phyloP scores from a whole-genome alignment of 2,329 filamentous ascomycete species.

The Microsporum canis region DNA sequence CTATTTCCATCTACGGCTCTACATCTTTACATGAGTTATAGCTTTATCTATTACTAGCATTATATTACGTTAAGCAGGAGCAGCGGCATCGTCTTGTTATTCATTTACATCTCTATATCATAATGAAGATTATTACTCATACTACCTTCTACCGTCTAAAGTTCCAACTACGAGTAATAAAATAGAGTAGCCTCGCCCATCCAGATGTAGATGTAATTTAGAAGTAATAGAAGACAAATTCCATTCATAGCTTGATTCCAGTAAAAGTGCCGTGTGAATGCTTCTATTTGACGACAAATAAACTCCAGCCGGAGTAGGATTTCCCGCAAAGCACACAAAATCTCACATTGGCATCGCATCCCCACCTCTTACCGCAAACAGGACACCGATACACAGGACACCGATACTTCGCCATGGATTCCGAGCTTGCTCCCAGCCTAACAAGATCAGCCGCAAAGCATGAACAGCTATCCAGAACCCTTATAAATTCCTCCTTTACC shows the following conservation, averaged over 20 bases:
- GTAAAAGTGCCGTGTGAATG: too few relatives aligned
- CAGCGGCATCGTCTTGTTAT: not conserved
- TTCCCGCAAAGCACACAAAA: not conserved
- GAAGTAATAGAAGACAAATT: too few relatives aligned
- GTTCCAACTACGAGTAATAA: too few relatives aligned
- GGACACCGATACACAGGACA: not conserved
- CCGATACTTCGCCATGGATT: not conserved
- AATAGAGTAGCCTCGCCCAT: too few relatives aligned
- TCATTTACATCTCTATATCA: not conserved
- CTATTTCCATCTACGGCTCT: not conserved
- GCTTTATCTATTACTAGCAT: not conserved
- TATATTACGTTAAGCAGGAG: constrained; percentile 1
- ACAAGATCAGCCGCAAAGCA: constrained; percentile 4
- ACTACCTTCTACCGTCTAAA: not conserved
- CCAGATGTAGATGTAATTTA: too few relatives aligned
- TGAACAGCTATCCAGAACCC: not conserved
- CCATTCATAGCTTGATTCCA: too few relatives aligned
- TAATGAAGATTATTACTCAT: not conserved
- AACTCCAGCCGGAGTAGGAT: not conserved
- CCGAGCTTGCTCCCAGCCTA: not conserved
- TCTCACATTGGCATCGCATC: not conserved
- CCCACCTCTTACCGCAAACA: not conserved
- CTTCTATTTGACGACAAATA: not conserved
- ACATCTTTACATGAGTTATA: not conserved
- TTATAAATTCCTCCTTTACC: not conserved